These are phyloP conservation scores for Solanum etuberosum DNA, from an alignment of 257 asterid species.

Conservation along the genomic window DNA sequence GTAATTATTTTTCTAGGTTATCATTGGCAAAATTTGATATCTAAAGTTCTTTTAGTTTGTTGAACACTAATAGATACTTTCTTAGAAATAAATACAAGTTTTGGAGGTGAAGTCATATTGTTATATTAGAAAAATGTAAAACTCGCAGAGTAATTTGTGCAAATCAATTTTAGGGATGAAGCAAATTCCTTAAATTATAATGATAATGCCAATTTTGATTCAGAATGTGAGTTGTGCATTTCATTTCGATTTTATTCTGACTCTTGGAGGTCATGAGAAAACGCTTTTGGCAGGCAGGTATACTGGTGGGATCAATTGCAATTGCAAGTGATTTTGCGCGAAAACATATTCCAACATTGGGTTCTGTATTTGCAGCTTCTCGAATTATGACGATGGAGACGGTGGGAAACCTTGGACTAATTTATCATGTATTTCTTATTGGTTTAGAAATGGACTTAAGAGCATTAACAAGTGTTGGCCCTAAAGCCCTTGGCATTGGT, in stretches of 20 bases:
- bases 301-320: conserved; percentile 2
- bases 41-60: no score
- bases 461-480: conserved; percentile 4
- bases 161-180: background rate
- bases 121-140: background rate
- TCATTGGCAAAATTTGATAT: no score
- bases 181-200: background rate
- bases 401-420: conserved; percentile 6
- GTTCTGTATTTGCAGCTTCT: background rate
- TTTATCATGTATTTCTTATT: conserved; percentile 9
- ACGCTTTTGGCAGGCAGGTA: conserved; percentile 5
- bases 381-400: conserved; percentile 15
- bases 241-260: background rate
- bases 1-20: no score
- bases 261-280: background rate
- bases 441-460: conserved; percentile 14
- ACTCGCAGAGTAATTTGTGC: background rate
- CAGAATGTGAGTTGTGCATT: background rate
- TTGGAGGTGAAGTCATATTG: background rate
- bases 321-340: background rate
- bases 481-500: conserved; percentile 11
- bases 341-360: background rate
- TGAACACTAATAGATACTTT: no score
- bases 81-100: background rate
- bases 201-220: background rate